These are phyloP conservation scores for Leucocoprinus leucothites DNA, from an alignment of 768 basidiomycete genomes.

Conservation along the genomic window DNA sequence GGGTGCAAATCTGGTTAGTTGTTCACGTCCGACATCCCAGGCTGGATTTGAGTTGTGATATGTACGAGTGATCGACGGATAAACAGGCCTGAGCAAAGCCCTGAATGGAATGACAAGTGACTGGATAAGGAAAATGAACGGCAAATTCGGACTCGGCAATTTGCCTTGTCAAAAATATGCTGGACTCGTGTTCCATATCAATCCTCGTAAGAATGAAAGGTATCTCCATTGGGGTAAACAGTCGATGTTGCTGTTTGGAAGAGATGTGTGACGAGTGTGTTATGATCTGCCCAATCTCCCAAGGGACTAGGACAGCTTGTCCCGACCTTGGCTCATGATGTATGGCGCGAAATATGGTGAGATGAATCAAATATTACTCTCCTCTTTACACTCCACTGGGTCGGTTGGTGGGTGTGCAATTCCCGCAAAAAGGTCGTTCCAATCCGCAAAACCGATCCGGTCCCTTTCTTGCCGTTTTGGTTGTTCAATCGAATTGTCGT, in stretches of 20 bases:
- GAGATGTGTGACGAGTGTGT: background rate
- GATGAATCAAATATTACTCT: too few relatives aligned
- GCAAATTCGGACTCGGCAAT: background rate
- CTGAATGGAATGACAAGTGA: background rate
- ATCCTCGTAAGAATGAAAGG: constrained; percentile 4
- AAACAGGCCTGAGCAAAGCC: background rate
- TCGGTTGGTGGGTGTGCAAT: background rate
- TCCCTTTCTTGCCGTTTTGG: constrained; percentile 10
- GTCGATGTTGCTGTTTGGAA: background rate
- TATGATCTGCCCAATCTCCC: background rate
- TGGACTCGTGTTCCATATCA: constrained; percentile 5
- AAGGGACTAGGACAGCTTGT: background rate
- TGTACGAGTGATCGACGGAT: constrained; percentile 4
- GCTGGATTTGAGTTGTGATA: constrained; percentile 5
- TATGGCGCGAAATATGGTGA: too few relatives aligned
- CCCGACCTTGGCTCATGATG: background rate
- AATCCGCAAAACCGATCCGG: constrained; percentile 3
- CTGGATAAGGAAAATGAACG: background rate
- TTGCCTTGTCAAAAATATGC: constrained; percentile 1
- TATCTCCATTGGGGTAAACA: constrained; percentile 1
- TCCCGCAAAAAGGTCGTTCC: background rate
- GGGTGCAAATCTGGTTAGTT: too few relatives aligned
- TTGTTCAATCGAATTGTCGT: background rate
- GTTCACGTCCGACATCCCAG: background rate
- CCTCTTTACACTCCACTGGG: background rate